Evolutionary conservation across 495 filamentous ascomycete species (phyloP).

Genomic region (Achaetomiella virescens): DNA sequence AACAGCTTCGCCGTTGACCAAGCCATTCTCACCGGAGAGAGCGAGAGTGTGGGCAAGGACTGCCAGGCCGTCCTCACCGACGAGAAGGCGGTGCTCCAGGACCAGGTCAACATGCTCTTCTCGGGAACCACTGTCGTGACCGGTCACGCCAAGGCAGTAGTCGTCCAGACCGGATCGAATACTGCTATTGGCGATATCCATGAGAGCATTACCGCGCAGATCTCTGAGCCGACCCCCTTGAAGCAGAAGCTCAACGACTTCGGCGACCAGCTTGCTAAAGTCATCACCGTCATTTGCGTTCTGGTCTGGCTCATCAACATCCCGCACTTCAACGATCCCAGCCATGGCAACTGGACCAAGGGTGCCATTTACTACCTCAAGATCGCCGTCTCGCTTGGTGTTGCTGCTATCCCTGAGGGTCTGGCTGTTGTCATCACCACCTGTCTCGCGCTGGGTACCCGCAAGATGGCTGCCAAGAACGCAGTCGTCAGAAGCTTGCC

Average conservation of each 20-base stretch:
- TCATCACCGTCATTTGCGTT: conserved; percentile 94
- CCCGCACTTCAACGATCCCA: conserved; percentile 89
- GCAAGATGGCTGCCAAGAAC: conserved; percentile 98
- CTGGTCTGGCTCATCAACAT: conserved; percentile 98
- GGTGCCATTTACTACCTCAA: conserved; percentile 99
- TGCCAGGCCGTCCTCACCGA: conserved; percentile 59
- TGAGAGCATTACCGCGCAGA: conserved; percentile 95
- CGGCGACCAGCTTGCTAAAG: conserved; percentile 92
- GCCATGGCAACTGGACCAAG: conserved; percentile 91
- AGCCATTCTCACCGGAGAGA: conserved; percentile 96
- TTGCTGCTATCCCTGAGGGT: conserved; percentile 96
- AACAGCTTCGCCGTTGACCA: conserved; percentile 96
- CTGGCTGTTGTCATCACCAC: conserved; percentile 97
- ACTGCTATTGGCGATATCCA: conserved; percentile 99
- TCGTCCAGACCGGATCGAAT: conserved; percentile 81
- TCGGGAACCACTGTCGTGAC: conserved; percentile 97
- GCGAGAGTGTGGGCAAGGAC: conserved; percentile 93
- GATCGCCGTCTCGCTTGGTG: conserved; percentile 97
- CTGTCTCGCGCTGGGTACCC: conserved; percentile 87
- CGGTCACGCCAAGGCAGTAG: conserved; percentile 86
- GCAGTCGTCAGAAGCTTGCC: conserved; percentile 93
- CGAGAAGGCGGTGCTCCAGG: conserved; percentile 86
- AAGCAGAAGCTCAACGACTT: conserved; percentile 99
- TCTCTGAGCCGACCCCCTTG: conserved; percentile 92
- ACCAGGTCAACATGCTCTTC: conserved; percentile 96